Conservation (phyloP, 1,284 basidiomycete species). For the Apiotrichum mycotoxinovorans region DNA sequence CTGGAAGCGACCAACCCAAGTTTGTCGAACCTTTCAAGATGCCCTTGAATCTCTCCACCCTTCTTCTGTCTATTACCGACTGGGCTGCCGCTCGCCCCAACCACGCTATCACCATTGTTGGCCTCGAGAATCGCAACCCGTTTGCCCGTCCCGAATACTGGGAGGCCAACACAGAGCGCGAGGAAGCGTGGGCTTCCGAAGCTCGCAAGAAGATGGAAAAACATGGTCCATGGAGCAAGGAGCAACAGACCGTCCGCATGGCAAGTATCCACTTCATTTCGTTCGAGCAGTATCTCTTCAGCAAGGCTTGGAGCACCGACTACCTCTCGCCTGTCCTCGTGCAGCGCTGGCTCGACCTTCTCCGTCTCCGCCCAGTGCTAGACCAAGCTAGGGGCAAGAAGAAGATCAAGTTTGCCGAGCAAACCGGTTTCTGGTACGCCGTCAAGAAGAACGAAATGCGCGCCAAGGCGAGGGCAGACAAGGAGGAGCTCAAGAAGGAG, state of each 20-base stretch:
- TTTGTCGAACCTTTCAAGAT: not conserved
- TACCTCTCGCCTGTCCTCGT: not conserved
- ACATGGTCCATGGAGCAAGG: not conserved
- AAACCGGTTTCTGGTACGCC: not conserved
- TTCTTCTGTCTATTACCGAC: not conserved
- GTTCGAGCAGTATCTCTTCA: not conserved
- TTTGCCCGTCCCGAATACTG: not conserved
- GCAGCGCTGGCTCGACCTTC: not conserved
- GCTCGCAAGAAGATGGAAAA: not conserved
- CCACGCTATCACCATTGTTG: conserved; percentile 2
- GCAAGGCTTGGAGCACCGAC: not conserved
- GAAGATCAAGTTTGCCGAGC: not conserved
- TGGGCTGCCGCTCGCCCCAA: not conserved
- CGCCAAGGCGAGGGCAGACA: not conserved
- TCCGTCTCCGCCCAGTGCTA: not conserved
- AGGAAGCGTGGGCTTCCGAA: too few relatives aligned
- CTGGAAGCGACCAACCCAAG: not conserved
- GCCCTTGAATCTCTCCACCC: not conserved
- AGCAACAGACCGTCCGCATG: not conserved
- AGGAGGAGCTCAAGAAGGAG: not conserved
- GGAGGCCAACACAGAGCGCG: not conserved
- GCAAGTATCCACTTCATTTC: not conserved
- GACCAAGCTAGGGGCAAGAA: not conserved
- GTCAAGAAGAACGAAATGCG: not conserved
- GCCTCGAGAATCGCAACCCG: conserved; percentile 8